A percentile compares a stretch with the other conserved stretches of the same genome.
phyloP scores from a whole-genome alignment of 2,329 filamentous ascomycete species.

The Paecilomyces sp. region DNA sequence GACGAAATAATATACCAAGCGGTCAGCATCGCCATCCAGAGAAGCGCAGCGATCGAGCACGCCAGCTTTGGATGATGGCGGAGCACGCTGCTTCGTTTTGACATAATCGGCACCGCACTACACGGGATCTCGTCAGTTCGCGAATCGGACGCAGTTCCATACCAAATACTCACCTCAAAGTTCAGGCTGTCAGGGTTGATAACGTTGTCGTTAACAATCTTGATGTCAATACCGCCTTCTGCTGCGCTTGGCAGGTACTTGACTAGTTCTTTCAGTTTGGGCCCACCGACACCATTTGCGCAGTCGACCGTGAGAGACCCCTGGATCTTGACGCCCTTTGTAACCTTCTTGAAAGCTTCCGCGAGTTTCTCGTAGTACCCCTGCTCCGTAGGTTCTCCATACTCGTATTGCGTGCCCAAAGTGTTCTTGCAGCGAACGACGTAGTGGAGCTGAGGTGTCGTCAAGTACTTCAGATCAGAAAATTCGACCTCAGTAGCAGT shows the following conservation, averaged over 20 bases:
- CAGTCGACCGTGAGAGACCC: conserved; percentile 82
- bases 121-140: conserved; percentile 11
- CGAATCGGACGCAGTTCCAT: neutral
- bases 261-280: conserved; percentile 78
- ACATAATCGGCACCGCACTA: conserved; percentile 94
- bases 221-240: conserved; percentile 68
- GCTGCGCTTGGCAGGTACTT: conserved; percentile 66
- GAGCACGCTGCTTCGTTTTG: conserved; percentile 91
- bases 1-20: conserved; percentile 89
- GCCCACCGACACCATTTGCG: conserved; percentile 92
- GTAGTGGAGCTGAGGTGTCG: conserved; percentile 97
- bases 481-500: conserved; percentile 67
- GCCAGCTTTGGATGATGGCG: conserved; percentile 70
- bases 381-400: conserved; percentile 79
- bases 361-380: conserved; percentile 94
- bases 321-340: conserved; percentile 66
- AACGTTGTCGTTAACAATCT: conserved; percentile 87
- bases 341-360: conserved; percentile 74
- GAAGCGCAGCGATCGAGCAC: conserved; percentile 77
- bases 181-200: conserved; percentile 85
- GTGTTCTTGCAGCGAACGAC: conserved; percentile 92
- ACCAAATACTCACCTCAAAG: conserved; percentile 57
- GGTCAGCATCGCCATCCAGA: conserved; percentile 90
- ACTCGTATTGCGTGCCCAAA: conserved; percentile 74
- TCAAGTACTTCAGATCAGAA: conserved; percentile 83